Base-by-base conservation (phyloP, 345 rosid genomes). In the Gossypium thurberi region DNA sequence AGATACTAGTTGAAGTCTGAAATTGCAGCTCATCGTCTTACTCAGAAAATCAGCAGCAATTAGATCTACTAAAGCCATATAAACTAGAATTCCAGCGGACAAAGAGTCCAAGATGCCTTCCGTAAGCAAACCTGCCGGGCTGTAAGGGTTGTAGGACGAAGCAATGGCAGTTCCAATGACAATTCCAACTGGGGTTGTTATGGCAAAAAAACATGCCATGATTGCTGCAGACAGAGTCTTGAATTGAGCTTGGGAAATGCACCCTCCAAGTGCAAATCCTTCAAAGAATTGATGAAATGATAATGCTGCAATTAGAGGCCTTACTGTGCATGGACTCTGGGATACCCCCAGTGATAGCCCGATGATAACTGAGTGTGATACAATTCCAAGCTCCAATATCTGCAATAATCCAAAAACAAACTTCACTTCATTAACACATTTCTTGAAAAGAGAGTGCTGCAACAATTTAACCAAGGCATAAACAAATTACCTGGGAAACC, bases 211-310 rank as follows among this genome's bases (percentile, higher is more conserved):
- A 47, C 86, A 86, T 1, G 92, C 94, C 99, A 92, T 91, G 17
- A 87, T 0, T 2, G 86, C 55, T 3, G 94, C 80, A 8, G 94
- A 85, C 0, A 60, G 46, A 0, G 78, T 78, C 75, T 82, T 88
- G 78, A 91, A 85, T 47, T 81, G 85, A 1, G 99, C 98, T 79
- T 92, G 96, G 4, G 96, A 85, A 3, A 91, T 85, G 86, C 98
- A 95, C 44, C 99, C 99, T 55, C 96, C 98, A 0, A 92, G 92
- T 0, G 98, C 97, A 23, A 93, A 87, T 26, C 98, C 99, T 88
- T 95, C 99, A n/a, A 95, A 95, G 84, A 95, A 91, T 42, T 92
- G 99, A 70, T 95, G 99, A 77, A 89, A 95, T 43, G 97, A 89
- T 56, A 92, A 81, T 15, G 99, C 99, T 0, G 93, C 83, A 4